Evolutionary conservation across 2,329 filamentous ascomycete genomes (phyloP), one percentile per base, ranked within the genome.

Genomic region (Metarhizium humberi): DNA sequence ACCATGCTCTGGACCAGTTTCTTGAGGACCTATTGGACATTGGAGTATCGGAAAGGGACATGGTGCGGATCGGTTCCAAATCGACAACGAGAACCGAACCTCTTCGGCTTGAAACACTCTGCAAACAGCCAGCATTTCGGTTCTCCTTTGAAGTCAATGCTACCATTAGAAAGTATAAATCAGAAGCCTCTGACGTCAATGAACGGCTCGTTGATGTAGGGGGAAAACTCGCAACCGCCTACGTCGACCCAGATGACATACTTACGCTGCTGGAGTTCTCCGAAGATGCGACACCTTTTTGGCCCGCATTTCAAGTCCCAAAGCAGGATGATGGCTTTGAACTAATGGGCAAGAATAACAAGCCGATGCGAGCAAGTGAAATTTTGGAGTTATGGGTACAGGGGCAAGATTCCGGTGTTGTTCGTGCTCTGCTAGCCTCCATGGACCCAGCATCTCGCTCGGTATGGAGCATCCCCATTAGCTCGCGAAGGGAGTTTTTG

Each of bases 1-100:
- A 88, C 53, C 85, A 87, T 59, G 82, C 84, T 0, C 67, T 85
- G 0, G 82, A 87, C 53, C 76, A 90, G 65, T 84, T 88, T 50
- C 66, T 88, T 0, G 79, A 84, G 57, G 85, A 90, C 45, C 65
- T 89, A 0, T 68, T 83, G 3, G 71, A 81, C 1, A 78, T 82
- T 36, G 84, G 83, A 0, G 81, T 90, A 6, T 61, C 73, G 0
- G 1, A 59, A 0, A 49, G 63, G 0, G 42, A 61, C 0, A 86
- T 90, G 55, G 78, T 87, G 0, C 78, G 87, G 0, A 71, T 90
- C 0, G 87, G 87, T 0, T 77, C 77, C 0, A 87, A 87, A 57
- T 79, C 63, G 0, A 82, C 77, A 0, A 30, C 62, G 0, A 65
- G 67, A 4, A 88, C 83, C 0, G 69, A 71, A 2, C 51, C 60